Base-by-base conservation (phyloP, 305 asterid species). In the Plantago coronopus region DNA sequence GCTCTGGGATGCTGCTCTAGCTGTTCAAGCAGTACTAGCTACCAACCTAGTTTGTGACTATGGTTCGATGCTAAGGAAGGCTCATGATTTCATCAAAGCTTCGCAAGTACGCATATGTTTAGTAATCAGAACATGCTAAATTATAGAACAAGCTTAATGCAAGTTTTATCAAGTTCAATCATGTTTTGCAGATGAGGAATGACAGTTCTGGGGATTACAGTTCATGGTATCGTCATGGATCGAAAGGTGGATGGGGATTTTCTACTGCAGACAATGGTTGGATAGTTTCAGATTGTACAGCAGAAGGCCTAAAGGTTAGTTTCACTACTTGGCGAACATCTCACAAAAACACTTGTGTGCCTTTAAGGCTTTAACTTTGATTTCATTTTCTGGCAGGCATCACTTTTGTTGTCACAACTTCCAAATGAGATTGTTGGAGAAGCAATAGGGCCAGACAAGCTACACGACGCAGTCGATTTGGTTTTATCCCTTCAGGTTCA, bases 201-300 rank as follows among this genome's bases (percentile, higher is more conserved):
- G 83, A 89, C 73, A 83, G 97, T 79, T 82, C 96, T 2, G 96
- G 96, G 27, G 59, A 89, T 68, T 83, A 89, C 17, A 73, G 65
- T 69, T 67, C 11, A 60, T 89, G 93, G 93, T 85, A 81, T 72
- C 95, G 99, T 19, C 99, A 94, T 77, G 75, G 84, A 70, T 89
- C 99, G 22, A 94, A 85, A 84, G 97, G 99, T 43, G 99, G 96
- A 70, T 94, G 99, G 99, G 95, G 97, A 48, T 94, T 94, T 68
- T 94, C 99, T 44, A 87, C 95, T 19, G 95, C 88, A 64, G 99
- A 94, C 68, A 93, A 94, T 56, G 97, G 97, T 54, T 94, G 99
- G 97, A 90, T 93, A 58, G 84, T 94, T 70, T 94, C 99, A 43
- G 97, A 89, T 79, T 87, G 96, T 77, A 83, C 99, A 27, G 94